Conservation (phyloP, 2,329 filamentous ascomycete species). For the Trichocomaceae sp. region DNA sequence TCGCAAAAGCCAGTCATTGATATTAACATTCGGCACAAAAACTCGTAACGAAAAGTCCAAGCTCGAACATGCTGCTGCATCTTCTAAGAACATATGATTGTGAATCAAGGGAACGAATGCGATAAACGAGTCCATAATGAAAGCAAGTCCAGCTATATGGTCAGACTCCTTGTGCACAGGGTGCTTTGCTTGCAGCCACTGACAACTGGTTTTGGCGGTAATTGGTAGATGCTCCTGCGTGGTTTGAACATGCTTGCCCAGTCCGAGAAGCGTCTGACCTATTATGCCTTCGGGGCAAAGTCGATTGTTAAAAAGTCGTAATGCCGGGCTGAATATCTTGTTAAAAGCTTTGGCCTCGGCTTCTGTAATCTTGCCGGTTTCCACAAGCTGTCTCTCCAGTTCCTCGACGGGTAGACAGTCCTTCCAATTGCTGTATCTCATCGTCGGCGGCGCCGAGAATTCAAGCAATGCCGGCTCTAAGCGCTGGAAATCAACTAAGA, state of each 20-base stretch:
- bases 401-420: slow-evolving; percentile 20
- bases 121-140: slow-evolving; percentile 42
- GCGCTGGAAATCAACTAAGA: slow-evolving; percentile 44
- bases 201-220: slow-evolving; percentile 34
- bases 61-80: slow-evolving; percentile 39
- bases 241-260: slow-evolving; percentile 29
- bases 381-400: slow-evolving; percentile 15
- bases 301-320: slow-evolving; percentile 30
- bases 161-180: slow-evolving; percentile 22
- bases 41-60: slow-evolving; percentile 46
- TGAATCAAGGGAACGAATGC: slow-evolving; percentile 42
- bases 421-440: slow-evolving; percentile 25
- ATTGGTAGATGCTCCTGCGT: slow-evolving; percentile 35
- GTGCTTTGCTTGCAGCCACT: slow-evolving; percentile 34
- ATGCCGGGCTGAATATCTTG: slow-evolving; percentile 25
- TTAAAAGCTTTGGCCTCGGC: slow-evolving; percentile 19
- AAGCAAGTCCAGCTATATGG: slow-evolving; percentile 36
- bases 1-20: slow-evolving; percentile 39
- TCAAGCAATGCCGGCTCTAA: slow-evolving; percentile 32
- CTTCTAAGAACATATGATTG: slow-evolving; percentile 39
- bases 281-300: slow-evolving; percentile 37
- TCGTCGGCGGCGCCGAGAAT: slow-evolving; percentile 35
- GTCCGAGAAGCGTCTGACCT: slow-evolving; percentile 40
- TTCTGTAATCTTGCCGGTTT: slow-evolving; percentile 21
- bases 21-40: slow-evolving; percentile 33